Evolutionary conservation across 176 grass and related monocot genomes (phyloP), one percentile per base, ranked within the genome.

Genomic region (Poa pratensis): DNA sequence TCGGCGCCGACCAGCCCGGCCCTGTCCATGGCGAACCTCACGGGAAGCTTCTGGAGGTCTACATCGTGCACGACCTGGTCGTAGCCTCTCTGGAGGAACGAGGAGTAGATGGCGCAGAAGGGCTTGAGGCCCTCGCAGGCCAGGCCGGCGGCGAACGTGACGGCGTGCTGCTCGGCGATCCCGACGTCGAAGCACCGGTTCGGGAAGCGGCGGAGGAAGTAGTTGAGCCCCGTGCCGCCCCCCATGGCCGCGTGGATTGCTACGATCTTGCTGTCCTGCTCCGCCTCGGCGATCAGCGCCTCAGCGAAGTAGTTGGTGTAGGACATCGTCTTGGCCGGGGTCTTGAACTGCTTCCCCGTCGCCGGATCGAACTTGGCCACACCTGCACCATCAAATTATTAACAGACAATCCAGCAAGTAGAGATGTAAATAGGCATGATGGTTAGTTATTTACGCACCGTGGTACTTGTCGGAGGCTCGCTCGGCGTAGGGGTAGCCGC

Each of bases 191-290:
- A 98, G 84, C 96, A 98, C 24, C 93, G 83, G 46, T 65, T 90
- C 7, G 96, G 96, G 91, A 98, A 98, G 35, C 93, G 96, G 42
- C 96, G 93, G 42, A 92, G 93, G 83, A 98, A 98, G 81, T 98
- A 89, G 81, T 98, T 98, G 50, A 98, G 93, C 24, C 96, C 93
- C 15, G 96, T 98, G 82, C 93, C 96, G 59, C 96, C 96, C 3
- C 96, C 96, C 96, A 98, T 98, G 55, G 96, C 96, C 0, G 96
- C 96, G 76, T 98, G 96, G 85, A 98, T 98, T 16, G 96, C 90
- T 13, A 98, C 93, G 53, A 98, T 82, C 80, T 88, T 87, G 87
- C 84, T 92, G 86, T 98, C 96, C 68, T 73, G 83, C 81, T 98
- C 96, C 70, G 96, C 96, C 85, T 98, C 93, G 2, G 96, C 93